Conservation (phyloP, 75 land plant genomes). For the Cupressus sempervirens region DNA sequence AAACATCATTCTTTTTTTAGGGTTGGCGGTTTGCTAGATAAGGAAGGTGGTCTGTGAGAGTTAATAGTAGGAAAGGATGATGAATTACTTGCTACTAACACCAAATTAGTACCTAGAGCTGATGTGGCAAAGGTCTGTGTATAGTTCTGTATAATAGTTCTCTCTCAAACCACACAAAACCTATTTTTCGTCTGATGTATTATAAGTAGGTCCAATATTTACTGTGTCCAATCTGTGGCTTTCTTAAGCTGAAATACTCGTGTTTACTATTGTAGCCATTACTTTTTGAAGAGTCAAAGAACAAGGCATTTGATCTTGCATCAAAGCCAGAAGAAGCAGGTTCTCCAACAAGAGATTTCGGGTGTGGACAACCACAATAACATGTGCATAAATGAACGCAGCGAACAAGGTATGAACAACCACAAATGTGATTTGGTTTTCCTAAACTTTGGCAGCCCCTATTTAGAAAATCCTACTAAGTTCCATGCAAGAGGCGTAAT, state of each 20-base stretch:
- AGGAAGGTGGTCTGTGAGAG: constrained; percentile 87
- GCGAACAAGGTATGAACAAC: too few relatives aligned
- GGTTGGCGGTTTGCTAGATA: constrained; percentile 89
- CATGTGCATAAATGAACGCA: too few relatives aligned
- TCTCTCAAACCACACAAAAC: not conserved
- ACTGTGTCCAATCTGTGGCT: not conserved
- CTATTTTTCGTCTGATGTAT: not conserved
- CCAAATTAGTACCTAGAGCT: constrained; percentile 72
- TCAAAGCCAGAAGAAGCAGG: constrained; percentile 91
- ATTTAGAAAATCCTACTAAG: too few relatives aligned
- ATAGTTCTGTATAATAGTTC: constrained; percentile 41
- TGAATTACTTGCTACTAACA: constrained; percentile 80
- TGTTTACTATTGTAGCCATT: constrained; percentile 46
- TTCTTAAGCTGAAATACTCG: not conserved
- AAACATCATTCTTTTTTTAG: constrained; percentile 28
- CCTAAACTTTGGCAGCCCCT: too few relatives aligned
- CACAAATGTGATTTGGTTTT: too few relatives aligned
- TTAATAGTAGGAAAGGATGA: constrained; percentile 82
- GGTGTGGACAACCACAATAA: too few relatives aligned
- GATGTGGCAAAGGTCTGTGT: constrained; percentile 93
- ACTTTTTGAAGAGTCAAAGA: constrained; percentile 71
- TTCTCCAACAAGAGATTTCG: constrained; percentile 73
- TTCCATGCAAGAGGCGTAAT: too few relatives aligned
- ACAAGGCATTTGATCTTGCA: constrained; percentile 88
- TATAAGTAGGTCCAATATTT: not conserved